Percentiles rank a stretch among this genome's conserved stretches.
Conservation (phyloP, 805 yeast species). For the Kodamaea lidongshanica region DNA sequence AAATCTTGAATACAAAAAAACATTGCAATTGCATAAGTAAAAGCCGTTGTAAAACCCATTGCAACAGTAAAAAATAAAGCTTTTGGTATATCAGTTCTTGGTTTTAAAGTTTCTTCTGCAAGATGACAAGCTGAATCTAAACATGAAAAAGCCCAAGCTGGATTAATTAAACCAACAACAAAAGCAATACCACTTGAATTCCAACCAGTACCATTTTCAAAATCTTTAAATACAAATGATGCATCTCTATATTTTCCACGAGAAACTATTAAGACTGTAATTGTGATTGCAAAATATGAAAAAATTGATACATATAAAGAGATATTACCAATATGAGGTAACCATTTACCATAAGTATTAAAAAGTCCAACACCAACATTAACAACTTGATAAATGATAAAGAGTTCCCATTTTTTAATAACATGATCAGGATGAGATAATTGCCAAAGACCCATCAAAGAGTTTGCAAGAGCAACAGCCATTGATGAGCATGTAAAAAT, state of each 20-base stretch:
- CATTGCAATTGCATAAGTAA: conserved; percentile 36
- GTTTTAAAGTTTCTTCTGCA: conserved; percentile 35
- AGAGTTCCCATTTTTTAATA: conserved; percentile 31
- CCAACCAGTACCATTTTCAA: conserved; percentile 27
- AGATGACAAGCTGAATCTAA: conserved; percentile 38
- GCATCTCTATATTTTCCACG: conserved; percentile 29
- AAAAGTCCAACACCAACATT: conserved; percentile 27
- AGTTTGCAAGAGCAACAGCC: conserved; percentile 30
- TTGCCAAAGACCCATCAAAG: conserved; percentile 33
- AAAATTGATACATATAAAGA: conserved; percentile 31
- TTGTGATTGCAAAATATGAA: conserved; percentile 29
- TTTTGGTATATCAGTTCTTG: conserved; percentile 35
- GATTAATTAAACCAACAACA: conserved; percentile 34
- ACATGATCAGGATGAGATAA: conserved; percentile 31
- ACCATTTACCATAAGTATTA: conserved; percentile 31
- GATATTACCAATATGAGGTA: conserved; percentile 30
- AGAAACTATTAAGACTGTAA: conserved; percentile 35
- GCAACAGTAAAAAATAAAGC: conserved; percentile 37
- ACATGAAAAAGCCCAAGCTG: conserved; percentile 35
- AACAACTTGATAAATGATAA: conserved; percentile 31
- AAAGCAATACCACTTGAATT: conserved; percentile 30
- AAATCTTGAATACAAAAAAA: conserved; percentile 33
- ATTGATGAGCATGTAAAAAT: conserved; percentile 36
- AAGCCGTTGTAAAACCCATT: conserved; percentile 34
- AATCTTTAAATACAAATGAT: conserved; percentile 18